phyloP scores from a whole-genome alignment of 352 stramenopile species.

The Phytophthora vignae region DNA sequence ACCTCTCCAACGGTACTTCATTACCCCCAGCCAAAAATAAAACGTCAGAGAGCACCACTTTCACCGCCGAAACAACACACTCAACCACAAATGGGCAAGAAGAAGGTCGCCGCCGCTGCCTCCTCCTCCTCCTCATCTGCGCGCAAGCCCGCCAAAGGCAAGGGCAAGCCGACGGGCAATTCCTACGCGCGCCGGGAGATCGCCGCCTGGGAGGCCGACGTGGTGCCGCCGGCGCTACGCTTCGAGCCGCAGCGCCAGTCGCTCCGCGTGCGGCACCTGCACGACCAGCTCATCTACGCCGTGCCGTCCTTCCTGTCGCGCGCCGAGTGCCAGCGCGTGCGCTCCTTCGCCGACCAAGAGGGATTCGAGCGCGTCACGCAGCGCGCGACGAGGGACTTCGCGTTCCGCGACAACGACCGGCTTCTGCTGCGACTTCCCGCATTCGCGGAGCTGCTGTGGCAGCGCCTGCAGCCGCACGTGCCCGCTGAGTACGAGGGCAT shows the following conservation, averaged over 20 bases:
- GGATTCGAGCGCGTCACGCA: constrained; percentile 79
- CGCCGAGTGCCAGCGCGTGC: constrained; percentile 66
- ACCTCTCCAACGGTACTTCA: background rate
- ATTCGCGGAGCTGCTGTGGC: constrained; percentile 77
- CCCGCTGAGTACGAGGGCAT: constrained; percentile 68
- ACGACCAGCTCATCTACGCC: constrained; percentile 73
- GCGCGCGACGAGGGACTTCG: constrained; percentile 65
- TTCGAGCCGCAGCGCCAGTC: constrained; percentile 50
- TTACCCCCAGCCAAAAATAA: background rate
- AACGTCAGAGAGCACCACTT: background rate
- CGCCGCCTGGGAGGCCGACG: constrained; percentile 33
- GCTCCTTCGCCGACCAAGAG: constrained; percentile 61
- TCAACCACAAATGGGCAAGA: constrained; percentile 29
- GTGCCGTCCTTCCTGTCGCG: constrained; percentile 71
- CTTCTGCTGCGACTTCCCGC: constrained; percentile 67
- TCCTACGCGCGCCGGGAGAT: constrained; percentile 20
- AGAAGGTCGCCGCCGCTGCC: constrained; percentile 13
- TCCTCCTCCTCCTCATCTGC: background rate
- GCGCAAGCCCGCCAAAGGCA: constrained; percentile 26
- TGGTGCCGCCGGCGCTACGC: constrained; percentile 50
- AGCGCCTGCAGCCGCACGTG: constrained; percentile 64
- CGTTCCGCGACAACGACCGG: constrained; percentile 83
- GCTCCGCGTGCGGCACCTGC: constrained; percentile 48
- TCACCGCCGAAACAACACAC: background rate
- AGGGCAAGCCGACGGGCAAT: constrained; percentile 24